Percentiles rank a stretch among this genome's conserved stretches.
These are phyloP conservation scores for Puya raimondii DNA, from an alignment of 176 grass and related monocot genomes.

Conservation along the genomic window DNA sequence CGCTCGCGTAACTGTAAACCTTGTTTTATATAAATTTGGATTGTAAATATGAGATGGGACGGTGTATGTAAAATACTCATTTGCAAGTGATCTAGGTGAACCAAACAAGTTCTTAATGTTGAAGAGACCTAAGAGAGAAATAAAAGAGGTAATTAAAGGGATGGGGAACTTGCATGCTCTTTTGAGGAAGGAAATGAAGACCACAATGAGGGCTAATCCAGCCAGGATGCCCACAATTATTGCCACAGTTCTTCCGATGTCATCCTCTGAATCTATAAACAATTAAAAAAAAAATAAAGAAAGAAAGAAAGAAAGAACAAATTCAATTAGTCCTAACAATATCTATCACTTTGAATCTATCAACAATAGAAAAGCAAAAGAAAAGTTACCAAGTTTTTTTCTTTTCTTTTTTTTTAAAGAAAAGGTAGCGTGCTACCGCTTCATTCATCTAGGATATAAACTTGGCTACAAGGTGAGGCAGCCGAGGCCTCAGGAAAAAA, in stretches of 20 bases:
- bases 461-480: too few species aligned
- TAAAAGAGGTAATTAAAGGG: neutral
- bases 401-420: too few species aligned
- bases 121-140: neutral
- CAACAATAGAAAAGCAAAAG: too few species aligned
- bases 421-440: too few species aligned
- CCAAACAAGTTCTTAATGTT: neutral
- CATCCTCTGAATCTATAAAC: conserved; percentile 43
- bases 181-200: conserved; percentile 75
- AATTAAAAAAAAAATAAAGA: neutral
- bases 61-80: too few species aligned
- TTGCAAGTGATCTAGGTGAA: too few species aligned
- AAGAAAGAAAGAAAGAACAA: neutral
- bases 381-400: too few species aligned
- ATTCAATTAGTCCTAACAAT: neutral
- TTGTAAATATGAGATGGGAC: too few species aligned
- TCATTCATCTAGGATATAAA: too few species aligned
- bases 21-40: too few species aligned
- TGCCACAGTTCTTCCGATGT: conserved; percentile 70
- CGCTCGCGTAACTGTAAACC: too few species aligned
- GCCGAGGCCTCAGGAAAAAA: too few species aligned
- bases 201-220: conserved; percentile 60
- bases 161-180: conserved; percentile 38
- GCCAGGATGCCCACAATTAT: conserved; percentile 73
- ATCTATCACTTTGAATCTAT: neutral